These are phyloP conservation scores for Alloascoidea africana DNA, from an alignment of 805 yeast species.

Conservation along the genomic window DNA sequence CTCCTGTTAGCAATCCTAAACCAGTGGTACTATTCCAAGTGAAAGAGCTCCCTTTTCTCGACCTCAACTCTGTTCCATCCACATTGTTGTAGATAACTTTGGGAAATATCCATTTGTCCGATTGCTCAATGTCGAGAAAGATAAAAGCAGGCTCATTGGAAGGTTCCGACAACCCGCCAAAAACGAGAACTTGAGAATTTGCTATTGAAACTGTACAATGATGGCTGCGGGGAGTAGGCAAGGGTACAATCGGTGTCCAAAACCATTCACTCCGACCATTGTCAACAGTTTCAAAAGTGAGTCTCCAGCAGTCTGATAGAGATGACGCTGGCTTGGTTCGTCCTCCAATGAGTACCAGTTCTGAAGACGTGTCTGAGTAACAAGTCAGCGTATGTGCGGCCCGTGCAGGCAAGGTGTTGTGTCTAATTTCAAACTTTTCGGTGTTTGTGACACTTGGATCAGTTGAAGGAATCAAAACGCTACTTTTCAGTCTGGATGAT, in stretches of 20 bases:
- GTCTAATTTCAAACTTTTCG: conserved; percentile 2
- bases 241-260: conserved; percentile 26
- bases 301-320: conserved; percentile 31
- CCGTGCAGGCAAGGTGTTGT: conserved; percentile 23
- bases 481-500: conserved; percentile 14
- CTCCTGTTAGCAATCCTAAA: not conserved
- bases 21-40: not conserved
- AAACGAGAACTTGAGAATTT: conserved; percentile 21
- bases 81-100: not conserved
- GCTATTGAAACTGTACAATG: conserved; percentile 26
- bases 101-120: not conserved
- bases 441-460: conserved; percentile 2
- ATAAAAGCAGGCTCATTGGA: not conserved
- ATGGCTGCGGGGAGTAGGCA: conserved; percentile 34
- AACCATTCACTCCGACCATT: not conserved
- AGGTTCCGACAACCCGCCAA: conserved; percentile 29
- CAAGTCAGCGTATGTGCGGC: conserved; percentile 45
- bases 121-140: not conserved
- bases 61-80: not conserved
- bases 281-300: too few relatives aligned
- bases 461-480: conserved; percentile 5
- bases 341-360: conserved; percentile 44
- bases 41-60: not conserved
- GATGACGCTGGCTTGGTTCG: conserved; percentile 41
- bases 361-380: conserved; percentile 14